Evolutionary conservation across 1,139 yeast genomes (phyloP).

Genomic region (Diutina ranongensis): DNA sequence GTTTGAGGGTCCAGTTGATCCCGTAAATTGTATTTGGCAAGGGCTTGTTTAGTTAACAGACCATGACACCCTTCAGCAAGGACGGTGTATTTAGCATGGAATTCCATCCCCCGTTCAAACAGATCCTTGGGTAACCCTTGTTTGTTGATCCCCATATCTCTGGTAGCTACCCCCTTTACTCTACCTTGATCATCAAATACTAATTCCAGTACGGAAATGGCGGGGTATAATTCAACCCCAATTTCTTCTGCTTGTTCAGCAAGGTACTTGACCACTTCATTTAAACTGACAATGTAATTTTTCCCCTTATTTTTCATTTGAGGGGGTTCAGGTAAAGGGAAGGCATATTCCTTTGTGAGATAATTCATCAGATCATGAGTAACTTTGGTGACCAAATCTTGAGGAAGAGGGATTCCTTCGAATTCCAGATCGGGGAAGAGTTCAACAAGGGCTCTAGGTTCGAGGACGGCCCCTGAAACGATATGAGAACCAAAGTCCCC

Average conservation of each 20-base stretch:
- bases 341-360: conserved; percentile 43
- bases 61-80: conserved; percentile 98
- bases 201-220: conserved; percentile 79
- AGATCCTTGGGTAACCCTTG: conserved; percentile 65
- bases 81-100: conserved; percentile 77
- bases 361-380: conserved; percentile 59
- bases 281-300: conserved; percentile 77
- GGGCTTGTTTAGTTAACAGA: conserved; percentile 68
- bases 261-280: conserved; percentile 69
- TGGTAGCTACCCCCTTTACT: conserved; percentile 85
- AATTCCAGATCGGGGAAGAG: conserved; percentile 66
- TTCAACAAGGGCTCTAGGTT: conserved; percentile 78
- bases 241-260: conserved; percentile 85
- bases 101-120: conserved; percentile 95
- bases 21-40: conserved; percentile 57
- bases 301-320: conserved; percentile 72
- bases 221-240: conserved; percentile 91
- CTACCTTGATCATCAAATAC: conserved; percentile 46
- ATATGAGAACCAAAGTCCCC: conserved; percentile 88
- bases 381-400: conserved; percentile 65
- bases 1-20: conserved; percentile 67
- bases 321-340: conserved; percentile 87
- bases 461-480: conserved; percentile 88
- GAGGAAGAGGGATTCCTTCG: conserved; percentile 57
- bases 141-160: conserved; percentile 76